phyloP scores from a whole-genome alignment of 176 grass and related monocot species.

The Avena atlantica region DNA sequence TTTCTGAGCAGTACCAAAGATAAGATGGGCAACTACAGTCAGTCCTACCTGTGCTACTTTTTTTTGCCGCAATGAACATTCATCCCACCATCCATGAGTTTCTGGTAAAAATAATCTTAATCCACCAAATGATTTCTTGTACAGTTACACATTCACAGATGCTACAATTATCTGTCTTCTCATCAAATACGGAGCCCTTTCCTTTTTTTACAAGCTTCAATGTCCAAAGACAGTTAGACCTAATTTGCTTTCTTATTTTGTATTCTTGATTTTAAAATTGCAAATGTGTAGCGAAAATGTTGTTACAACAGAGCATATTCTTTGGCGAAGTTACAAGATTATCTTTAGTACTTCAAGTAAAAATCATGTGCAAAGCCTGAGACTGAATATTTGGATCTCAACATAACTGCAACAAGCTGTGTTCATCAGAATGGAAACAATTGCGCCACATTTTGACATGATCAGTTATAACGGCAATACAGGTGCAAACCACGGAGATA shows the following conservation, averaged over 20 bases:
- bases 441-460: neutral
- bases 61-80: neutral
- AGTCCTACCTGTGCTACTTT: neutral
- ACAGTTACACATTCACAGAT: neutral
- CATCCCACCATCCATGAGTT: neutral
- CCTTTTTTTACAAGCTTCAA: neutral
- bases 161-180: neutral
- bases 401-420: neutral
- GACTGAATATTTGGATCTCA: neutral
- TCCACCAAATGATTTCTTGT: neutral
- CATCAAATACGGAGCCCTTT: neutral
- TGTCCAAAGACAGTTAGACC: neutral
- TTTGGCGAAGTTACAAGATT: neutral
- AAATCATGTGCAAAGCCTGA: neutral
- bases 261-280: neutral
- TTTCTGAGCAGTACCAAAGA: conserved; percentile 10
- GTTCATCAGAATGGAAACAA: conserved; percentile 3
- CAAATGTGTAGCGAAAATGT: neutral
- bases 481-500: neutral
- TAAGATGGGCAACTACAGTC: neutral
- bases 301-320: neutral
- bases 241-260: neutral
- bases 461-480: neutral
- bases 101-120: neutral
- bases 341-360: neutral